A percentile compares a stretch with the other conserved stretches of the same genome.
Conservation (phyloP, 2,329 filamentous ascomycete genomes). For the Microascus cirrosus region DNA sequence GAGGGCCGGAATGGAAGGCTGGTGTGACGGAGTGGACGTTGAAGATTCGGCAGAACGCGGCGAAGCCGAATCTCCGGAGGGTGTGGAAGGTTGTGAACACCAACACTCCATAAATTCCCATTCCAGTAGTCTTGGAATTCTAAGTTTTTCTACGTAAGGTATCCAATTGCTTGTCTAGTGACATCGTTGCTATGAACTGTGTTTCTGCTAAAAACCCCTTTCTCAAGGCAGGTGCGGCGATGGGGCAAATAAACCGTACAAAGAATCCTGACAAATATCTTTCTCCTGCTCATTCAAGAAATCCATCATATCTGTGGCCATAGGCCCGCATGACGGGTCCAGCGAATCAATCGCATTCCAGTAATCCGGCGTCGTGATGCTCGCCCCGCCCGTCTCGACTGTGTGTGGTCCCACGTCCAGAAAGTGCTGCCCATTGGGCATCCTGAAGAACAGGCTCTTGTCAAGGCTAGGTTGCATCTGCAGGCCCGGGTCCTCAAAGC, state of each 20-base stretch:
- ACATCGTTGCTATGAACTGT: neutral
- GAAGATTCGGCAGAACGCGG: constrained; percentile 8
- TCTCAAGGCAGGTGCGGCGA: constrained; percentile 13
- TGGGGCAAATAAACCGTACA: constrained; percentile 18
- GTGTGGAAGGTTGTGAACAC: constrained; percentile 6
- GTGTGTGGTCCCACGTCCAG: too few relatives aligned
- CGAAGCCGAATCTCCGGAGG: constrained; percentile 9
- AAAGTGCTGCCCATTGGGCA: constrained; percentile 6
- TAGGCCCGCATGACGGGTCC: neutral
- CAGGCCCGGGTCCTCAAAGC: neutral
- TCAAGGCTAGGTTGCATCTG: constrained; percentile 12
- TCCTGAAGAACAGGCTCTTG: constrained; percentile 17
- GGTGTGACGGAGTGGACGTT: constrained; percentile 8
- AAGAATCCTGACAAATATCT: constrained; percentile 17
- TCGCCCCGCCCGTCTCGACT: neutral
- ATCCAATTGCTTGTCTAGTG: neutral
- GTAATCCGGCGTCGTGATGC: neutral
- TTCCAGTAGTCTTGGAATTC: neutral
- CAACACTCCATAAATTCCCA: neutral
- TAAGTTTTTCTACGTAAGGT: neutral
- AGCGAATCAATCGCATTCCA: neutral
- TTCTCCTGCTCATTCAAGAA: constrained; percentile 18
- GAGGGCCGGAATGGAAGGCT: constrained; percentile 9
- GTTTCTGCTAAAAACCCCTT: too few relatives aligned
- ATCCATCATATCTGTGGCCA: constrained; percentile 2